Conservation (phyloP, 2,329 filamentous ascomycete genomes). For the Xylariaceae sp. region DNA sequence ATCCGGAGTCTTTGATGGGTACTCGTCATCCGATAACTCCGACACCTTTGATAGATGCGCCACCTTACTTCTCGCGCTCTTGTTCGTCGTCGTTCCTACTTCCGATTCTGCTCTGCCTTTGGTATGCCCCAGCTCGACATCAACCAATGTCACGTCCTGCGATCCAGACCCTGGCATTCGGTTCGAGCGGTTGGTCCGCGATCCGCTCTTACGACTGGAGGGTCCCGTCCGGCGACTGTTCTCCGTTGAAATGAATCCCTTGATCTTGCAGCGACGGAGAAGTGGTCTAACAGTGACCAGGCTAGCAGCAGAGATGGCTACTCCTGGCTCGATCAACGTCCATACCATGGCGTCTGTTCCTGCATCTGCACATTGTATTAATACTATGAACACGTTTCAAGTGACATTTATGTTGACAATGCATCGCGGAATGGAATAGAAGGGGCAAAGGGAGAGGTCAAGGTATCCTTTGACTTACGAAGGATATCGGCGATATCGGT, state of each 20-base stretch:
- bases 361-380: constrained; percentile 29
- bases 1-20: too few species aligned
- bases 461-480: constrained; percentile 33
- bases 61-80: constrained; percentile 10
- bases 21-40: too few species aligned
- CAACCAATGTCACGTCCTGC: constrained; percentile 33
- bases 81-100: constrained; percentile 5
- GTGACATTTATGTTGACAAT: too few species aligned
- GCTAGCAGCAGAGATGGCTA: constrained; percentile 51
- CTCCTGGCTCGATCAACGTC: constrained; percentile 53
- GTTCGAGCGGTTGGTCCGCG: constrained; percentile 24
- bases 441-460: too few species aligned
- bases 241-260: constrained; percentile 41
- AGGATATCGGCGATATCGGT: constrained; percentile 42
- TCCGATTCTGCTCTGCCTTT: constrained; percentile 2
- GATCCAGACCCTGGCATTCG: constrained; percentile 32
- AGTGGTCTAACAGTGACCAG: constrained; percentile 52
- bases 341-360: constrained; percentile 51
- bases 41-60: constrained; percentile 14
- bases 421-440: too few species aligned
- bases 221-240: constrained; percentile 23
- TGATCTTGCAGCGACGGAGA: constrained; percentile 42
- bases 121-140: constrained; percentile 25
- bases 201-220: constrained; percentile 22
- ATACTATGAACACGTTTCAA: too few species aligned